A percentile compares a stretch with the other conserved stretches of the same genome.
Evolutionary conservation across 208 protist genomes (phyloP).

Genomic region (Vickermania ingenoplastis): DNA sequence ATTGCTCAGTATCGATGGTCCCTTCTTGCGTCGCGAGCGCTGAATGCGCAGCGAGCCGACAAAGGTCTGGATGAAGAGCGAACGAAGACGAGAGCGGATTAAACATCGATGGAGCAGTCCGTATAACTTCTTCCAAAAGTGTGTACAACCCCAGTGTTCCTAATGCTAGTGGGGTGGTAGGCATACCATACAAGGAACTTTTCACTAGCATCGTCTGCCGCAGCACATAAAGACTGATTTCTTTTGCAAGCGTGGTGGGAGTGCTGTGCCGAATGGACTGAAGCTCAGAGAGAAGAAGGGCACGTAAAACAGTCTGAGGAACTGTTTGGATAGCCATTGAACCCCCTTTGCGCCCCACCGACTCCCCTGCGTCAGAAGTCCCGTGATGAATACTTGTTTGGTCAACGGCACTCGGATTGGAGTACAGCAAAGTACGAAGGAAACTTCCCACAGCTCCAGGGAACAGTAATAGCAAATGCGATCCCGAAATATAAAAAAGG

Average conservation of each 20-base stretch:
- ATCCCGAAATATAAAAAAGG: slow-evolving; percentile 42
- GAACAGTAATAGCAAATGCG: slow-evolving; percentile 54
- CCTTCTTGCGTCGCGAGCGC: slow-evolving; percentile 39
- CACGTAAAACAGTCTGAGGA: slow-evolving; percentile 45
- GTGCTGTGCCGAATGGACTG: slow-evolving; percentile 23
- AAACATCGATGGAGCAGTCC: slow-evolving; percentile 10
- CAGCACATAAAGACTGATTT: neutral
- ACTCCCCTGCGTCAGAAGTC: neutral
- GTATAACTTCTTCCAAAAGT: slow-evolving; percentile 22
- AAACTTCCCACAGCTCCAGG: slow-evolving; percentile 46
- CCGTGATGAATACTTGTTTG: neutral
- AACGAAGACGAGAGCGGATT: slow-evolving; percentile 1
- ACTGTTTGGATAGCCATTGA: slow-evolving; percentile 33
- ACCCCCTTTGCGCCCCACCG: neutral
- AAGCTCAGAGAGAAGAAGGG: slow-evolving; percentile 46
- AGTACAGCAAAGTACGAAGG: slow-evolving; percentile 30
- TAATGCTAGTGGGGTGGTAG: slow-evolving; percentile 17
- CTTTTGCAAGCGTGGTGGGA: neutral
- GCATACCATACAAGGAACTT: slow-evolving; percentile 56
- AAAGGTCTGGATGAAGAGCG: slow-evolving; percentile 18
- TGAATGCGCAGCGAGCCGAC: slow-evolving; percentile 44
- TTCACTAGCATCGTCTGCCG: slow-evolving; percentile 13
- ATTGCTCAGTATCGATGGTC: slow-evolving; percentile 1
- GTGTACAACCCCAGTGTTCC: slow-evolving; percentile 9
- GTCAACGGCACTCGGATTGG: neutral